Evolutionary conservation across 1,284 basidiomycete genomes (phyloP).

Genomic region (Mycena sp.): DNA sequence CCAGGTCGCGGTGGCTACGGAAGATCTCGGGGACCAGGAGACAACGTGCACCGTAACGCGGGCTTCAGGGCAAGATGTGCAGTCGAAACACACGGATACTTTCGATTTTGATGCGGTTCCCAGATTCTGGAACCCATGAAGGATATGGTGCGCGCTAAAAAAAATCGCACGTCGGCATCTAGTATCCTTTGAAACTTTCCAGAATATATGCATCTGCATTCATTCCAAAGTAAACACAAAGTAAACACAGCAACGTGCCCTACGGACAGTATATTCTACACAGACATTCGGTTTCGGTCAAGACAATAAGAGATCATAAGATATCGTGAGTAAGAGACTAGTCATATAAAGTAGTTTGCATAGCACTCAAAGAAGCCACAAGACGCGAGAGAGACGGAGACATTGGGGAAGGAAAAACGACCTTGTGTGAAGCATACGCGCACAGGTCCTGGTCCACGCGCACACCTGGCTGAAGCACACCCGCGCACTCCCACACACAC

Average conservation of each 20-base stretch:
- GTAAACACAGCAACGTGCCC: no score
- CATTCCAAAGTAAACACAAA: background rate
- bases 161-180: background rate
- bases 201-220: background rate
- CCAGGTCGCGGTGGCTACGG: background rate
- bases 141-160: background rate
- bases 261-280: background rate
- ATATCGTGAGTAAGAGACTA: constrained; percentile 22
- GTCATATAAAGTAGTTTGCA: background rate
- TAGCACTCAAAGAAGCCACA: background rate
- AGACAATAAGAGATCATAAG: constrained; percentile 27
- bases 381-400: background rate
- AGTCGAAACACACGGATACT: background rate
- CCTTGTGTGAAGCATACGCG: no score
- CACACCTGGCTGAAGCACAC: no score
- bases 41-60: background rate
- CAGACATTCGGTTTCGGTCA: background rate
- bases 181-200: background rate
- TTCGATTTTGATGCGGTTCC: background rate
- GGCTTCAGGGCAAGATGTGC: background rate
- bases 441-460: no score
- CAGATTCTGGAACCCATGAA: constrained; percentile 1
- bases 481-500: no score
- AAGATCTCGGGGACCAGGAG: background rate
- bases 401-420: background rate